Conservation (phyloP, 2,329 filamentous ascomycete species). For the Sporothrix mexicana region DNA sequence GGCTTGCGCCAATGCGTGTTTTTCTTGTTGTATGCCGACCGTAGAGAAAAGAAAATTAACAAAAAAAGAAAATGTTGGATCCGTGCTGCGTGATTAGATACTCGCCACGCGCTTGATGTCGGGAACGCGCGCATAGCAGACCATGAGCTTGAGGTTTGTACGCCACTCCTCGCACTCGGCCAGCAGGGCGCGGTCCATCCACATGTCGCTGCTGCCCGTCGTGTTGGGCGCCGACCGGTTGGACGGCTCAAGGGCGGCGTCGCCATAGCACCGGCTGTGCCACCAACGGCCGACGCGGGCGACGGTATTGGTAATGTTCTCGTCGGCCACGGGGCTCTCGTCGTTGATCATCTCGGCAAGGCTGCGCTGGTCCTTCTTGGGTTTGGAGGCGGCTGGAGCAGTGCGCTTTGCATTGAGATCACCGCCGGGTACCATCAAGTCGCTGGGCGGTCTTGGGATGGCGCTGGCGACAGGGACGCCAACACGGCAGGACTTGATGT, state of each 20-base stretch:
- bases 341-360: slow-evolving; percentile 77
- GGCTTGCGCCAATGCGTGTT: slow-evolving; percentile 35
- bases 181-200: slow-evolving; percentile 75
- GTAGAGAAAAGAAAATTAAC: neutral
- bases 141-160: slow-evolving; percentile 87
- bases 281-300: slow-evolving; percentile 94
- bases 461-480: slow-evolving; percentile 73
- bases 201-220: slow-evolving; percentile 67
- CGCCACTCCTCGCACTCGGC: slow-evolving; percentile 85
- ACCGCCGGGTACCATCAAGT: neutral
- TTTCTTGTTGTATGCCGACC: neutral
- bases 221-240: slow-evolving; percentile 38
- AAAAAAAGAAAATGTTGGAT: neutral
- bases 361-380: slow-evolving; percentile 56
- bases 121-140: slow-evolving; percentile 88
- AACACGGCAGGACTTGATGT: slow-evolving; percentile 76
- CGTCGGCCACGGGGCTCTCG: slow-evolving; percentile 72
- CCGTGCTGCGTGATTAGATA: neutral
- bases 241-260: slow-evolving; percentile 56
- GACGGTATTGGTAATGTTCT: slow-evolving; percentile 90
- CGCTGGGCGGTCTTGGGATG: slow-evolving; percentile 43
- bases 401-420: neutral
- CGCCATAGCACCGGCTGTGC: slow-evolving; percentile 93
- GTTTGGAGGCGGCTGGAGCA: slow-evolving; percentile 38
- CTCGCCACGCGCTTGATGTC: slow-evolving; percentile 46